These are phyloP conservation scores for Poterioochromonas sp. DNA, from an alignment of 352 stramenopile species.

Conservation along the genomic window DNA sequence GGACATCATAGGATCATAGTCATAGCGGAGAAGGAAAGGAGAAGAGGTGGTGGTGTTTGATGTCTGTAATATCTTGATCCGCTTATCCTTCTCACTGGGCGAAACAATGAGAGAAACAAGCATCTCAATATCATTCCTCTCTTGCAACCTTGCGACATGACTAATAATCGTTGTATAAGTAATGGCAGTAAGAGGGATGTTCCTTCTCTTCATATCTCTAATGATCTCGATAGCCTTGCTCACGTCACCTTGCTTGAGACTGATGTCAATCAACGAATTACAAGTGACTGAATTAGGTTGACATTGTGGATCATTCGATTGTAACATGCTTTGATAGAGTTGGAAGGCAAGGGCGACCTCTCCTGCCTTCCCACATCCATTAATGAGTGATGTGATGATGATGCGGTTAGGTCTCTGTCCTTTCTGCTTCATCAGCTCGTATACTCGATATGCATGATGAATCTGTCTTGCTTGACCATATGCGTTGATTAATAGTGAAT, in stretches of 20 bases:
- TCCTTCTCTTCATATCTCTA: conserved; percentile 40
- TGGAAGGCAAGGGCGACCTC: conserved; percentile 34
- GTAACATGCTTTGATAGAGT: conserved; percentile 21
- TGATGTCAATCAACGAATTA: conserved; percentile 41
- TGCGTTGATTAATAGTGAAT: neutral
- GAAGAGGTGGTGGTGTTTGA: too few relatives aligned
- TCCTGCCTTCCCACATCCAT: conserved; percentile 39
- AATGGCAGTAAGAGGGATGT: conserved; percentile 40
- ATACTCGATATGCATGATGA: conserved; percentile 37
- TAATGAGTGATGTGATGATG: conserved; percentile 42
- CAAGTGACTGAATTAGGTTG: conserved; percentile 38
- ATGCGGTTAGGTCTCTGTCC: conserved; percentile 41
- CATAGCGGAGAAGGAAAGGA: too few relatives aligned
- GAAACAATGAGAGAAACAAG: too few relatives aligned
- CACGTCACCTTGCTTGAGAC: conserved; percentile 40
- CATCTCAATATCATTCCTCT: too few relatives aligned
- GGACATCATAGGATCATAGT: too few relatives aligned
- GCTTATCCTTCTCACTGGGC: too few relatives aligned
- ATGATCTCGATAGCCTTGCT: conserved; percentile 42
- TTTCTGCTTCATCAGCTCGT: conserved; percentile 35
- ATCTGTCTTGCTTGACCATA: neutral
- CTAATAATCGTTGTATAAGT: neutral
- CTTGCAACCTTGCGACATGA: neutral
- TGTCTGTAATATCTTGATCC: conserved; percentile 43
- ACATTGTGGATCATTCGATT: conserved; percentile 1